Percentiles rank a stretch among this genome's conserved stretches.
These are phyloP conservation scores for Pseudonitzschia multistriata DNA, from an alignment of 108 stramenopile genomes.

Conservation along the genomic window DNA sequence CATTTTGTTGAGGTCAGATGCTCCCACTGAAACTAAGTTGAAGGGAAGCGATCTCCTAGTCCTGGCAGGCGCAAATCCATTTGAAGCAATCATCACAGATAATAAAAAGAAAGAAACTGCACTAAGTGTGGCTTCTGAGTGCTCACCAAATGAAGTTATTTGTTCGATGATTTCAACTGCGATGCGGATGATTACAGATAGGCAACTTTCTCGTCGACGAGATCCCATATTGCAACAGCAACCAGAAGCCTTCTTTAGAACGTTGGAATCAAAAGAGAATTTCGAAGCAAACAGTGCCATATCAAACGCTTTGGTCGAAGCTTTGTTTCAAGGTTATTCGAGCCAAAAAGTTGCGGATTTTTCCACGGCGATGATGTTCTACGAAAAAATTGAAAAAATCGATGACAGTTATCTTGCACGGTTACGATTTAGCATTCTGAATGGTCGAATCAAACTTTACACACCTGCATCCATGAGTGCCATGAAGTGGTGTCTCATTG, in stretches of 20 bases:
- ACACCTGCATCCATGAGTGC: neutral
- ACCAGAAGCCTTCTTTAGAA: constrained; percentile 59
- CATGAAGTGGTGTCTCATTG: constrained; percentile 9
- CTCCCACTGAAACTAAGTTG: constrained; percentile 7
- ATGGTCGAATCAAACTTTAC: neutral
- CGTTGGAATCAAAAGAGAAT: constrained; percentile 43
- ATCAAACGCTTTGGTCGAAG: constrained; percentile 31
- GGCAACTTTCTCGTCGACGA: constrained; percentile 35
- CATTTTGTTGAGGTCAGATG: constrained; percentile 18
- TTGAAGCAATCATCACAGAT: neutral
- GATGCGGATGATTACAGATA: constrained; percentile 3
- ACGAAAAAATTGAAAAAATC: constrained; percentile 24
- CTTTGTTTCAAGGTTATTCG: constrained; percentile 12
- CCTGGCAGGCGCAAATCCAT: constrained; percentile 53
- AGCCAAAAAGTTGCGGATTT: constrained; percentile 2
- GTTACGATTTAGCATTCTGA: constrained; percentile 16
- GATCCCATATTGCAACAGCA: constrained; percentile 63
- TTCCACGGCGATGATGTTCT: constrained; percentile 24
- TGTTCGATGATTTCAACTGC: constrained; percentile 17
- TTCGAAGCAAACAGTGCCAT: constrained; percentile 25
- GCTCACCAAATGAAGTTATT: neutral
- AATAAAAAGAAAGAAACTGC: constrained; percentile 5
- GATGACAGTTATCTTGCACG: constrained; percentile 17
- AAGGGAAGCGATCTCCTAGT: constrained; percentile 29
- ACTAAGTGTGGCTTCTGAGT: constrained; percentile 12